A percentile compares a stretch with the other conserved stretches of the same genome.
Evolutionary conservation across 306 rosid genomes (phyloP).

Genomic region (Oemleria cerasiformis): DNA sequence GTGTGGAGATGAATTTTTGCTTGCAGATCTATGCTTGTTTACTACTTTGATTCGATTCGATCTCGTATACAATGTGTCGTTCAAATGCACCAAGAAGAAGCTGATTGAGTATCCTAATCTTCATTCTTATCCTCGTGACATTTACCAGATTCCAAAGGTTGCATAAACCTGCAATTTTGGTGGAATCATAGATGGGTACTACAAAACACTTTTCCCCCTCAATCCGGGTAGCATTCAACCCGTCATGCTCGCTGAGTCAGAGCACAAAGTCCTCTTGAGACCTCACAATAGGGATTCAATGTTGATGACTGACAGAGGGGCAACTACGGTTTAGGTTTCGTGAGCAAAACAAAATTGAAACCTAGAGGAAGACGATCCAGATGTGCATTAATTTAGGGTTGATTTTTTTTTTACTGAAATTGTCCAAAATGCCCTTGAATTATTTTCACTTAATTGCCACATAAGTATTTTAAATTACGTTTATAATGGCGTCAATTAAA

Average conservation of each 20-base stretch:
- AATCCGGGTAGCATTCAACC: conserved; percentile 88
- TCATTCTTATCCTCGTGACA: conserved; percentile 70
- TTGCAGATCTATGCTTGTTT: conserved; percentile 69
- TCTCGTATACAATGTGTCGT: conserved; percentile 61
- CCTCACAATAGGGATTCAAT: conserved; percentile 61
- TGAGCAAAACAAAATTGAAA: background rate
- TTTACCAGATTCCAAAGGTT: conserved; percentile 87
- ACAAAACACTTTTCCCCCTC: conserved; percentile 71
- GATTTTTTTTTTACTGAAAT: no score
- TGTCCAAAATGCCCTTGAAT: no score
- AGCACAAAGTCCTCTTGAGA: conserved; percentile 41
- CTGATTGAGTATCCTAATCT: conserved; percentile 60
- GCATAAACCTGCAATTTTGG: conserved; percentile 71
- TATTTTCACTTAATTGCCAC: no score
- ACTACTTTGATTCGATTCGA: conserved; percentile 80
- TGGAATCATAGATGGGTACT: conserved; percentile 84
- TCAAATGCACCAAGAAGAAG: conserved; percentile 87
- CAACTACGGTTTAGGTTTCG: background rate
- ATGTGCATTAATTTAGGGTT: no score
- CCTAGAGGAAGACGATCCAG: no score
- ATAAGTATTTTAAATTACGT: no score
- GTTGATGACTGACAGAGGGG: conserved; percentile 15
- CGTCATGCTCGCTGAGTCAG: conserved; percentile 47
- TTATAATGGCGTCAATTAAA: no score
- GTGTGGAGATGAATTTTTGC: conserved; percentile 60